phyloP scores from a whole-genome alignment of 306 rosid genomes.

The Hippophae tibetana region DNA sequence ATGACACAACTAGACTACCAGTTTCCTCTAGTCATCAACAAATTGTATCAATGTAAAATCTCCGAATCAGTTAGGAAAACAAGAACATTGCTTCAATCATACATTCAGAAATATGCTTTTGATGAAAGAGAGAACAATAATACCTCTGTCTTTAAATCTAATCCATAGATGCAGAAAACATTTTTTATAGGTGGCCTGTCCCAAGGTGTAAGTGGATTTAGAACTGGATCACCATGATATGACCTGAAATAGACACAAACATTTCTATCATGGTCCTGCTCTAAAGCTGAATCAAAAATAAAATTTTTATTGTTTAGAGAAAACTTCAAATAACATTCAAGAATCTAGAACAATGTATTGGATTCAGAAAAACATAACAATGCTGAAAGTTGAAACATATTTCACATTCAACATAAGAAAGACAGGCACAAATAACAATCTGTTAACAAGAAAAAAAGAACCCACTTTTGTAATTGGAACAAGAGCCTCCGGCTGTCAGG shows the following conservation, averaged over 20 bases:
- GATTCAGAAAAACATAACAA: not conserved
- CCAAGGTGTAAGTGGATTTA: constrained; percentile 95
- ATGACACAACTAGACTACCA: no score
- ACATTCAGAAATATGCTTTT: constrained; percentile 2
- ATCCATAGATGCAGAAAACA: constrained; percentile 83
- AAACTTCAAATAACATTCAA: not conserved
- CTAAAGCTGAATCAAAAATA: constrained; percentile 13
- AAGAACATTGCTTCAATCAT: constrained; percentile 14
- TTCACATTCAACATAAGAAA: constrained; percentile 16
- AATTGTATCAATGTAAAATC: not conserved
- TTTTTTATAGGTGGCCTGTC: constrained; percentile 94
- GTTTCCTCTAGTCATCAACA: no score
- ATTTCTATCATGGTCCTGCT: constrained; percentile 12
- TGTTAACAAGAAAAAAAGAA: constrained; percentile 5
- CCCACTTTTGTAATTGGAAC: constrained; percentile 73
- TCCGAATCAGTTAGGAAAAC: not conserved
- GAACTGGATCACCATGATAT: constrained; percentile 70
- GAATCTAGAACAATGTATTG: not conserved
- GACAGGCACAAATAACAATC: not conserved
- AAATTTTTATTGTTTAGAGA: constrained; percentile 4
- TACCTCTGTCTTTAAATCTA: constrained; percentile 87
- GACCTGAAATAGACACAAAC: constrained; percentile 52
- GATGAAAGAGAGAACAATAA: constrained; percentile 9
- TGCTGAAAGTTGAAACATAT: not conserved
- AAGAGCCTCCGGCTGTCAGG: constrained; percentile 80